Evolutionary conservation across 2,329 filamentous ascomycete species (phyloP).

Genomic region (Fusarium neocosmosporiellum): DNA sequence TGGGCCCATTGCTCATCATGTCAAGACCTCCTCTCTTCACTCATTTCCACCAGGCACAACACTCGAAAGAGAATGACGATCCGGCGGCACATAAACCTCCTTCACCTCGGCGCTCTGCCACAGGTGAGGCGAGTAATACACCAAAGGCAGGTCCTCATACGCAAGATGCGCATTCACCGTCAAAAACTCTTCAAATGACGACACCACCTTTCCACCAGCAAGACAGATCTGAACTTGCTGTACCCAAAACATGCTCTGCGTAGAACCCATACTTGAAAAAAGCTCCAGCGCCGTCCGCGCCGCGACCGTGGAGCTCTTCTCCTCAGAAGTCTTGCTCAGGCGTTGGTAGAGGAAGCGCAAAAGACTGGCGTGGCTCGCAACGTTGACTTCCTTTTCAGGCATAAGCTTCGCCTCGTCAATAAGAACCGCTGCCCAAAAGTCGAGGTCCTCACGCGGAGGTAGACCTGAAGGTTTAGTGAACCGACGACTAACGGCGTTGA

Average conservation of each 20-base stretch:
- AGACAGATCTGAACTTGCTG: constrained; percentile 38
- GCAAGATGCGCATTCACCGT: constrained; percentile 32
- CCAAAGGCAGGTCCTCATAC: constrained; percentile 42
- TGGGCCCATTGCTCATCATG: background rate
- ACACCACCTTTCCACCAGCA: background rate
- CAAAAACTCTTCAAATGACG: constrained; percentile 38
- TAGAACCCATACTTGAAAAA: constrained; percentile 24
- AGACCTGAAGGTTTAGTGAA: background rate
- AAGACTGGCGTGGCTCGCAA: constrained; percentile 34
- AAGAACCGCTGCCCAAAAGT: constrained; percentile 34
- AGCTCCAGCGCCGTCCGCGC: constrained; percentile 33
- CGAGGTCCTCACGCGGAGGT: constrained; percentile 31
- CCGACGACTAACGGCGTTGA: constrained; percentile 24
- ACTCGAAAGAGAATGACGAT: constrained; percentile 36
- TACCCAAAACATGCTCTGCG: constrained; percentile 45
- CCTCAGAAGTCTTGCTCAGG: background rate
- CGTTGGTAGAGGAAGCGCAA: constrained; percentile 18
- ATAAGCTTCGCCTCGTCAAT: constrained; percentile 36
- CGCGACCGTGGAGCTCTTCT: constrained; percentile 8
- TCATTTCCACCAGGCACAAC: background rate
- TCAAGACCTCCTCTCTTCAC: background rate
- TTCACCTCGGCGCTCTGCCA: constrained; percentile 44
- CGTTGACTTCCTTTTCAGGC: constrained; percentile 20
- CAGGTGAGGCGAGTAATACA: constrained; percentile 44
- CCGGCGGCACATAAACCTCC: constrained; percentile 37